Base-by-base conservation (phyloP, 139 green algal species). In the Closterium sp. region DNA sequence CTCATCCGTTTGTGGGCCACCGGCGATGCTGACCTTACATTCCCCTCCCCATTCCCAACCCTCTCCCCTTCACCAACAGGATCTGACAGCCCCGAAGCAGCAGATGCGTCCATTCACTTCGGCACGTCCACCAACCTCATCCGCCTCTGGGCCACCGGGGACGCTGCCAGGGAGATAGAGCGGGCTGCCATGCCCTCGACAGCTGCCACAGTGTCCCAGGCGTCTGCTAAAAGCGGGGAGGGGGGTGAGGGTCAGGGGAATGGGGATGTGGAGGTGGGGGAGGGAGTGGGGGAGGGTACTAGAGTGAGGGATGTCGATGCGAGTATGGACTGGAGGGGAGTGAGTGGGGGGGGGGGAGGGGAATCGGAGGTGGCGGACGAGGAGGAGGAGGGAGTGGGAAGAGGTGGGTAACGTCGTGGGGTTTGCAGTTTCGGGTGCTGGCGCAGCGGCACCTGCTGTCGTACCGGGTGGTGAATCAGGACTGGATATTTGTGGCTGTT, bases 101-200 rank as follows among this genome's bases (percentile, higher is more conserved):
- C 81, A 25, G 89, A 92, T 33, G 89, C 81, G 3, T 92, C 89
- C n/a, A 92, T 92, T 3, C 89, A 92, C 33, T 92, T 87, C 64
- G 89, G 89, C 38, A 92, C 89, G 21, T 90, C 89, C 32, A 84
- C 34, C 34, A 92, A 92, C 64, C 33, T 92, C 28, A 89, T 92
- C 28, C 64, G 85, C 25, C 19, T 81, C 31, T 92, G 89, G 89
- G 30, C 30, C 33, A 88, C 33, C 3, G 33, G 85, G 3, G 33
- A 88, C 23, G 32, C 33, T 10, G 85, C 85, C 5, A 10, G 33
- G 31, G 33, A n/a, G 85, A 34, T 66, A 38, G 33, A 36, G 31
- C 85, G 33, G 3, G 33, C 25, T 30, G 31, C 33, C 85, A n/a
- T 33, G 30, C 30, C 83, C 30, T 86, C 30, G 23, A 28, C 28